These are phyloP conservation scores for Nemania bipapillata DNA, from an alignment of 2,329 filamentous ascomycete species.

Conservation along the genomic window DNA sequence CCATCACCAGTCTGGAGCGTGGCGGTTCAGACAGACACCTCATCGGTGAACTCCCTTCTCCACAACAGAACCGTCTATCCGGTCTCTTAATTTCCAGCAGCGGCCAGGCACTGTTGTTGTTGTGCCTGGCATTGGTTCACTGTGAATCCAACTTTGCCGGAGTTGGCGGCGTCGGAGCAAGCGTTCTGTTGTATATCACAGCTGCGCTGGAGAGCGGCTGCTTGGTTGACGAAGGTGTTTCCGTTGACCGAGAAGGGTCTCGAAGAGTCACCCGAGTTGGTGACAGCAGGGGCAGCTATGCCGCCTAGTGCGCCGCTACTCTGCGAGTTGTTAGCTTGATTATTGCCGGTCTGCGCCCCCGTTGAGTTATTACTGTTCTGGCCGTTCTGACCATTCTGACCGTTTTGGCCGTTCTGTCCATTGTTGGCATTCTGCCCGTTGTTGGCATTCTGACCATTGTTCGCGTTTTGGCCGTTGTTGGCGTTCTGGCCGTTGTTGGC, in stretches of 20 bases:
- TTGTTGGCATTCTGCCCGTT: conserved; percentile 42
- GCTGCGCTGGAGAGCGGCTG: conserved; percentile 67
- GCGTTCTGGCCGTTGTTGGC: conserved; percentile 34
- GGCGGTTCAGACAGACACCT: conserved; percentile 9
- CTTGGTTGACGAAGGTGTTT: conserved; percentile 66
- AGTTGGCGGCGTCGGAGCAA: conserved; percentile 68
- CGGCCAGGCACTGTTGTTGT: conserved; percentile 45
- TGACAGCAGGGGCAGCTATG: conserved; percentile 41
- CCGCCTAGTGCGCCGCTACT: conserved; percentile 37
- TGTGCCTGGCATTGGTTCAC: conserved; percentile 67
- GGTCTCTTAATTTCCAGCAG: conserved; percentile 25
- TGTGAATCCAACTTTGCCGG: conserved; percentile 56
- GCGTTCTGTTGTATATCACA: conserved; percentile 72
- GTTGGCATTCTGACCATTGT: conserved; percentile 37
- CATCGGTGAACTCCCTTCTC: conserved; percentile 3
- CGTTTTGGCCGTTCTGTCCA: conserved; percentile 38
- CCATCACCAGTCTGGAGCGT: conserved; percentile 18
- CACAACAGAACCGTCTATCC: background rate
- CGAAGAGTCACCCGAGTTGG: conserved; percentile 46
- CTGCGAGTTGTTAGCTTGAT: conserved; percentile 41
- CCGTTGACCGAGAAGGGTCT: conserved; percentile 68
- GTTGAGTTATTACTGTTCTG: conserved; percentile 35
- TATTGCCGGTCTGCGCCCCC: conserved; percentile 37
- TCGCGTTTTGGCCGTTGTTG: conserved; percentile 5
- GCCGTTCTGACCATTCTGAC: conserved; percentile 36